Evolutionary conservation across 495 filamentous ascomycete species (phyloP).

Genomic region (Chlorociboria aeruginascens): DNA sequence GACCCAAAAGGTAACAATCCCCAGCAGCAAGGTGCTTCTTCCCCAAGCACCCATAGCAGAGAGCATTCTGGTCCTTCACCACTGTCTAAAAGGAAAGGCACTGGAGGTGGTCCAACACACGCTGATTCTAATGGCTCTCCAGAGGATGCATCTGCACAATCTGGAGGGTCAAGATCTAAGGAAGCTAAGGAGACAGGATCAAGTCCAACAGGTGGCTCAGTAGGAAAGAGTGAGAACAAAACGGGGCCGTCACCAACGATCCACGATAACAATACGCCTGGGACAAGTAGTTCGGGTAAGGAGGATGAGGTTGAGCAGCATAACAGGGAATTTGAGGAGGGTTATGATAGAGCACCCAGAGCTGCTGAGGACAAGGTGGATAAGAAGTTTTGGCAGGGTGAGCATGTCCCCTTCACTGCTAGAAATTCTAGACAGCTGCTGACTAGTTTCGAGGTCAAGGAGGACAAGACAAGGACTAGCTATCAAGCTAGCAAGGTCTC

Average conservation of each 20-base stretch:
- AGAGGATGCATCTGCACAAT: constrained; percentile 30
- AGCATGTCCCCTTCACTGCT: neutral
- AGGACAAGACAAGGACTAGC: too few relatives aligned
- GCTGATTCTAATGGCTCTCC: constrained; percentile 20
- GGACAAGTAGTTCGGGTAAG: constrained; percentile 30
- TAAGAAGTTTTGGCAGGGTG: constrained; percentile 33
- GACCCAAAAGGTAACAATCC: constrained; percentile 21
- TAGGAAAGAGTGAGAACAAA: constrained; percentile 25
- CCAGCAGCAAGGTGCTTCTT: constrained; percentile 19
- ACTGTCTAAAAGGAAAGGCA: constrained; percentile 22
- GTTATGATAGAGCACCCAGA: constrained; percentile 28
- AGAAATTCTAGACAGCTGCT: too few relatives aligned
- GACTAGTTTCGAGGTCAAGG: too few relatives aligned
- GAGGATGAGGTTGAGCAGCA: constrained; percentile 38
- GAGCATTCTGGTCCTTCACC: constrained; percentile 26
- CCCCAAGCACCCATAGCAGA: constrained; percentile 15
- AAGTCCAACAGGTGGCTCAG: constrained; percentile 11
- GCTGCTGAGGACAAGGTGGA: constrained; percentile 35
- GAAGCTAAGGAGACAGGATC: constrained; percentile 27
- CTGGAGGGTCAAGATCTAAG: constrained; percentile 33
- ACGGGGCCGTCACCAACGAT: constrained; percentile 31
- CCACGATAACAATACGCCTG: constrained; percentile 26
- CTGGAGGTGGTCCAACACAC: constrained; percentile 18
- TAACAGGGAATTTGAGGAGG: constrained; percentile 37
- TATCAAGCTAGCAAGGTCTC: too few relatives aligned